Evolutionary conservation across 257 asterid species (phyloP).

Genomic region (Nicotiana tabacum): DNA sequence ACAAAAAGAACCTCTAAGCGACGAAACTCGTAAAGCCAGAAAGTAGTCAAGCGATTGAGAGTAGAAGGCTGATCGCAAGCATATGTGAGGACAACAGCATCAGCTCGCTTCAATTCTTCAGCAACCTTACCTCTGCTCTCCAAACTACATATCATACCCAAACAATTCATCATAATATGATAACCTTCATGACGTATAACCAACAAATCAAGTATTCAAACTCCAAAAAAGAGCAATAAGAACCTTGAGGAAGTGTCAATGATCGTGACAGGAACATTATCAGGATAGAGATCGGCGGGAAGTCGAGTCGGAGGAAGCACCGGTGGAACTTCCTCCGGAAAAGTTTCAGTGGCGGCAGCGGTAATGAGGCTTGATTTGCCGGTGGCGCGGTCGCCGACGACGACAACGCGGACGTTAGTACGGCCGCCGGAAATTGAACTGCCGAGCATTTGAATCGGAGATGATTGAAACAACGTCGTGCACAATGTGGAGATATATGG

Average conservation of each 20-base stretch:
- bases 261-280: constrained; percentile 69
- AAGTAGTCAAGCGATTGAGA: constrained; percentile 77
- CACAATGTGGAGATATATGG: not conserved
- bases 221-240: not conserved
- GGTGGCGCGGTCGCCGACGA: constrained; percentile 93
- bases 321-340: constrained; percentile 72
- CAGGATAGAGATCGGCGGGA: constrained; percentile 90
- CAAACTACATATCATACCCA: constrained; percentile 49
- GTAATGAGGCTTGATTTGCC: constrained; percentile 96
- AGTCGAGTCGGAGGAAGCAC: constrained; percentile 97
- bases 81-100: constrained; percentile 88
- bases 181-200: not conserved
- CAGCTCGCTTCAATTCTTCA: constrained; percentile 96
- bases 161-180: not conserved
- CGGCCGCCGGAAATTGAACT: constrained; percentile 51
- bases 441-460: constrained; percentile 42
- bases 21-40: constrained; percentile 93
- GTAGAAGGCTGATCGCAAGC: constrained; percentile 95
- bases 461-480: not conserved
- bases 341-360: constrained; percentile 78
- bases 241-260: constrained; percentile 94
- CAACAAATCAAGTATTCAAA: not conserved
- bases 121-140: constrained; percentile 87
- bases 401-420: constrained; percentile 67
- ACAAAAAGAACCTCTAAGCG: constrained; percentile 65